Conservation (phyloP, 176 grass and related monocot species). For the Musa troglodytarum region DNA sequence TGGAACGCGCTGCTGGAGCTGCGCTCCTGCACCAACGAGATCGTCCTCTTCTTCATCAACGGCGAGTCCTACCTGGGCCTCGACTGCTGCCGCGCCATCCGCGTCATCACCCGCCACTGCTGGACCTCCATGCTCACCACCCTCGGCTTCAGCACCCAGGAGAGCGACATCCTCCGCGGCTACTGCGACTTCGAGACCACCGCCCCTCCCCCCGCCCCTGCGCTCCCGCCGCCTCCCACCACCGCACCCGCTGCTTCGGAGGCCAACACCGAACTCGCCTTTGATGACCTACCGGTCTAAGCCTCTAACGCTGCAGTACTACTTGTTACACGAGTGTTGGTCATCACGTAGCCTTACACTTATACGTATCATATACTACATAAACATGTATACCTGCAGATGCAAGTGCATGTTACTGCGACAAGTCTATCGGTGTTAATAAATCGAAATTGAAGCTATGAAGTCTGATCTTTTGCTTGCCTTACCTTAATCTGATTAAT, state of each 20-base stretch:
- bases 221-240: slow-evolving; percentile 1
- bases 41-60: slow-evolving; percentile 72
- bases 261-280: background rate
- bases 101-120: slow-evolving; percentile 54
- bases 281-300: background rate
- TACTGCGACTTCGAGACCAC: slow-evolving; percentile 57
- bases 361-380: too few relatives aligned
- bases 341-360: too few relatives aligned
- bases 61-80: slow-evolving; percentile 62
- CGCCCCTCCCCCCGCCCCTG: background rate
- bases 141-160: slow-evolving; percentile 51
- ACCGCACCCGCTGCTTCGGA: background rate
- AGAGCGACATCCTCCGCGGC: slow-evolving; percentile 49
- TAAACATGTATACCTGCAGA: too few relatives aligned
- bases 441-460: too few relatives aligned
- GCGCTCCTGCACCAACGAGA: slow-evolving; percentile 56
- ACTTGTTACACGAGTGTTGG: too few relatives aligned
- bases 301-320: background rate
- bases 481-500: too few relatives aligned
- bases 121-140: slow-evolving; percentile 62
- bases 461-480: too few relatives aligned
- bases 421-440: too few relatives aligned
- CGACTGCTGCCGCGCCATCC: slow-evolving; percentile 67
- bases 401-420: too few relatives aligned
- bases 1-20: slow-evolving; percentile 52